Base-by-base conservation (phyloP, 805 yeast genomes). In the Candida sonorensis region DNA sequence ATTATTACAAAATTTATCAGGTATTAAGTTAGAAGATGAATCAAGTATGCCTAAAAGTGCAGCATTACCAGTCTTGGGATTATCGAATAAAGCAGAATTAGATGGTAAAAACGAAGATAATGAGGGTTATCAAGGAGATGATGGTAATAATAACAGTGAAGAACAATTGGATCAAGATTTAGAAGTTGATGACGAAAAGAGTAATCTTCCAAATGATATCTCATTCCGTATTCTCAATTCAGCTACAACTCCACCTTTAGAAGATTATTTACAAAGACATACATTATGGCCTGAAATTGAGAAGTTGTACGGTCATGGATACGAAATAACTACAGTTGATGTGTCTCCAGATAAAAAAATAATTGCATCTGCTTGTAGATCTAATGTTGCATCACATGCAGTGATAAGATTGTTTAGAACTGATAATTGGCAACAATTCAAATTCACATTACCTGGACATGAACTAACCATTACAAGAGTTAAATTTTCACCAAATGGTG, bases 291-390 rank as follows among this genome's bases (percentile, higher is more conserved):
- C 98, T 0, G 99, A 92, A 52, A 63, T 81, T 35, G 98, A 92
- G 48, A 92, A 92, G 54, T 59, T 92, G 27, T 92, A 92, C 50
- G 99, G 99, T 0, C 99, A 92, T 55, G 99, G 99, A 7, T 94
- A 86, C 57, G 99, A 94, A 54, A 76, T 88, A 23, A 75, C 86
- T 0, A 71, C 90, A 27, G 68, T 87, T 24, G 94, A 83, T 33
- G 70, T 77, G 2, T 74, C 86, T 7, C 75, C 79, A 4, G 77
- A 72, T 45, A 70, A 75, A 10, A 53, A 60, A 23, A 53, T 81
- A 17, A 67, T 92, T 27, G 96, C 96, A 2, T 77, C 94, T 7
- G 83, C 97, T n/a, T 90, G 97, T 63, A 72, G 80, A 39, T 87
- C 97, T 4, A 90, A 90, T 55, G 73, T 77, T 7, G 72, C 74